Conservation (phyloP, 495 filamentous ascomycete species). For the Pyronema omphalodes region DNA sequence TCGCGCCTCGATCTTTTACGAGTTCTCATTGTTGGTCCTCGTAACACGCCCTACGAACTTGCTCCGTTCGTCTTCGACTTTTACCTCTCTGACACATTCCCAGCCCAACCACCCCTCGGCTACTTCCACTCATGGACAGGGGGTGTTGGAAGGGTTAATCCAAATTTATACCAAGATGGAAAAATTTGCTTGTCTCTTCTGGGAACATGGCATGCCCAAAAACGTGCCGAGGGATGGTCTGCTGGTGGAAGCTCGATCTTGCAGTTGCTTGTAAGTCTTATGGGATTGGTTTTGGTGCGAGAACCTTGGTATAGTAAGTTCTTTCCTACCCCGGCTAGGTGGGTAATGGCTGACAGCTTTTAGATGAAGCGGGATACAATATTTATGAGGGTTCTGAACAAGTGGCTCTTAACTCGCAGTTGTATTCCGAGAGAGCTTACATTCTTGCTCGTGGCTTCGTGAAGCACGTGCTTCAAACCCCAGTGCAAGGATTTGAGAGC, state of each 20-base stretch:
- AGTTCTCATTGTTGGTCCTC: slow-evolving; percentile 39
- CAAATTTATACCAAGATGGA: slow-evolving; percentile 44
- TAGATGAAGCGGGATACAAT: slow-evolving; percentile 43
- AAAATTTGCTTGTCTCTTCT: slow-evolving; percentile 42
- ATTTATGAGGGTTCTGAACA: slow-evolving; percentile 29
- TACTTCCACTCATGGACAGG: slow-evolving; percentile 42
- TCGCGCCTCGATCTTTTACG: slow-evolving; percentile 38
- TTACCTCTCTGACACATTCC: slow-evolving; percentile 31
- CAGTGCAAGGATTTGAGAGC: slow-evolving; percentile 30
- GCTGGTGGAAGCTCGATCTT: slow-evolving; percentile 33
- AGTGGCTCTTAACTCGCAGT: slow-evolving; percentile 29
- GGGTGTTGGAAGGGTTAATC: slow-evolving; percentile 36
- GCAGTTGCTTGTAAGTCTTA: slow-evolving; percentile 41
- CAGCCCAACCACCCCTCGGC: slow-evolving; percentile 30
- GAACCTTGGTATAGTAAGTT: slow-evolving; percentile 44
- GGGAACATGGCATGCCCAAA: slow-evolving; percentile 39
- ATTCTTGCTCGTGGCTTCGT: slow-evolving; percentile 37
- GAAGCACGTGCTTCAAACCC: slow-evolving; percentile 29
- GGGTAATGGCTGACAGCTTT: background rate
- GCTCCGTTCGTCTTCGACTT: slow-evolving; percentile 44
- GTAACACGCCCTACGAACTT: slow-evolving; percentile 42
- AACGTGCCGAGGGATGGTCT: slow-evolving; percentile 36
- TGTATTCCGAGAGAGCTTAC: slow-evolving; percentile 39
- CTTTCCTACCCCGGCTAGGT: background rate
- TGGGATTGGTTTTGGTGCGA: slow-evolving; percentile 41